Conservation (phyloP, 495 filamentous ascomycete genomes). For the Eremomyces bilateralis region DNA sequence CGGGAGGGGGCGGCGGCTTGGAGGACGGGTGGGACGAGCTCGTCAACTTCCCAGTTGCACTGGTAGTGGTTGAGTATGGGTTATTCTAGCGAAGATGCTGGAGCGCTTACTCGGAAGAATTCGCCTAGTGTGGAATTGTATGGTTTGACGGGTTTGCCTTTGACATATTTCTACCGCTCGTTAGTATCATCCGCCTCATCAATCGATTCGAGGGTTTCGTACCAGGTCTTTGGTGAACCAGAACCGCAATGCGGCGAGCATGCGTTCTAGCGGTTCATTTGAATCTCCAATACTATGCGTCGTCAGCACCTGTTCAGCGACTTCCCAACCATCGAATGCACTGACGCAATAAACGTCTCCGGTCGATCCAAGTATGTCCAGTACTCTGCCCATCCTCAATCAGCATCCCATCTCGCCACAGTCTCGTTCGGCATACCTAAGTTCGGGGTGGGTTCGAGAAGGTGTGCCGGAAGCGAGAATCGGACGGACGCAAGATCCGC, state of each 20-base stretch:
- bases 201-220: constrained; percentile 8
- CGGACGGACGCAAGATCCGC: constrained; percentile 85
- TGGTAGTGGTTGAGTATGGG: constrained; percentile 15
- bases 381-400: constrained; percentile 39
- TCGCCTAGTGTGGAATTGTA: constrained; percentile 97
- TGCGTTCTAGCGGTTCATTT: constrained; percentile 72
- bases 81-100: neutral
- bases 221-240: constrained; percentile 97
- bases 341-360: constrained; percentile 68
- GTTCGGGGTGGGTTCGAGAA: constrained; percentile 88
- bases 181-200: constrained; percentile 4
- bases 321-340: constrained; percentile 1
- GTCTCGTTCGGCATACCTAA: constrained; percentile 31
- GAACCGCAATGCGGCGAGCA: constrained; percentile 80
- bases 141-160: constrained; percentile 94
- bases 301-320: too few species aligned
- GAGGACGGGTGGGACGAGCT: constrained; percentile 31
- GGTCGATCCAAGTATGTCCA: constrained; percentile 96
- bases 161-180: constrained; percentile 85
- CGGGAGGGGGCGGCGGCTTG: constrained; percentile 27
- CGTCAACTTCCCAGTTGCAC: constrained; percentile 87
- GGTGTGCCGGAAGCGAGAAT: constrained; percentile 86
- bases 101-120: constrained; percentile 62
- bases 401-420: neutral
- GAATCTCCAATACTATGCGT: constrained; percentile 76